Base-by-base conservation (phyloP, 352 stramenopile genomes). In the Pythium chondricola region DNA sequence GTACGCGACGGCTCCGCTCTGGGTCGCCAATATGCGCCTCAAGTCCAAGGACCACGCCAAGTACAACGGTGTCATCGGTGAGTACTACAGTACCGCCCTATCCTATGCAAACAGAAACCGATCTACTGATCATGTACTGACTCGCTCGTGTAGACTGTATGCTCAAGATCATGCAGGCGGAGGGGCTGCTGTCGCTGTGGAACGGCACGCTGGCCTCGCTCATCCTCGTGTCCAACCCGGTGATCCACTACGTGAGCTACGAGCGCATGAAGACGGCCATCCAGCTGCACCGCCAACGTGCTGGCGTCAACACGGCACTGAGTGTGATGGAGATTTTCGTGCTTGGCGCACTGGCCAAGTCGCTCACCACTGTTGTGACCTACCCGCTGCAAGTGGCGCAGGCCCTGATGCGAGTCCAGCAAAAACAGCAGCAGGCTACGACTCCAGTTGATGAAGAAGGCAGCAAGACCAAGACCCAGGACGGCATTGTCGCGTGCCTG, bases 201-300 rank as follows among this genome's bases (percentile, higher is more conserved):
- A 93, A 88, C 46, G 92, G 92, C 27, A 97, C 89, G 22, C 49
- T 80, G 21, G 81, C 89, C 22, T 97, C 89, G 32, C 57, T 98
- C 17, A 73, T 98, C 2, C 75, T 98, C 10, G 91, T 98, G 39
- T 95, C 83, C 16, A 98, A 98, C 69, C 94, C 94, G 6, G 86
- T 96, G 45, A 97, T 98, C 55, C 92, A 98, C 71, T 97, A 97
- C 62, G 85, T 97, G 49, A 83, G 84, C 37, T 98, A 98, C 72
- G 94, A 97, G 58, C 76, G 87, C 37, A 81, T 97, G 59, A 96
- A 96, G 63, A 68, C 79, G 8, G 66, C 66, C 27, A 65, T 88
- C 13, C 69, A 83, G 41, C 29, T 61, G 25, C 53, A 40, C 6
- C 53, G 53, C 24, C 44, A 54, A 43, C 64, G 72, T 35, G 72